These are phyloP conservation scores for Rosellinia necatrix DNA, from an alignment of 2,329 filamentous ascomycete genomes.

Conservation along the genomic window DNA sequence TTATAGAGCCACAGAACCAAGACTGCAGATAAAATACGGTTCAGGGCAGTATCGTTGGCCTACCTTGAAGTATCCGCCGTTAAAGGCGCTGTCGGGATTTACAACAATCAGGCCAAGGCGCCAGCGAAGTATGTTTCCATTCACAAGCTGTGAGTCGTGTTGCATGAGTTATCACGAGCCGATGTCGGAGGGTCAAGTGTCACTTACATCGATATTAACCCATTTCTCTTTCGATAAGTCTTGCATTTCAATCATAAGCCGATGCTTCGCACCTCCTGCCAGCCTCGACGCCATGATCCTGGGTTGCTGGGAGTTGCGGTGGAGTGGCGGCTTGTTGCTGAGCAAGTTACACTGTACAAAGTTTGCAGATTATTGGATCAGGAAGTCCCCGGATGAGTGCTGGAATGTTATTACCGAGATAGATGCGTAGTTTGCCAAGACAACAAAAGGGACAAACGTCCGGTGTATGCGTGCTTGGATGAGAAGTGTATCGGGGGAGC, in stretches of 20 bases:
- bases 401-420: conserved; percentile 4
- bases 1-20: background rate
- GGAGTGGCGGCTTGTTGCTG: background rate
- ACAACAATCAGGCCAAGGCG: conserved; percentile 87
- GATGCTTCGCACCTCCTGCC: conserved; percentile 66
- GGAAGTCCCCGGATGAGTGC: background rate
- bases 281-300: conserved; percentile 36
- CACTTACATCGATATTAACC: conserved; percentile 81
- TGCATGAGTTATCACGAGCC: conserved; percentile 5
- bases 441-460: background rate
- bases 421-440: too few relatives aligned
- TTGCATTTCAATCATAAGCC: conserved; percentile 88
- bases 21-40: too few relatives aligned
- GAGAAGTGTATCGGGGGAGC: conserved; percentile 4
- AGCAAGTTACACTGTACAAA: too few relatives aligned
- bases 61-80: conserved; percentile 87
- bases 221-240: conserved; percentile 86
- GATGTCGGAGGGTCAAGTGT: conserved; percentile 7
- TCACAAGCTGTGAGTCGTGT: conserved; percentile 61
- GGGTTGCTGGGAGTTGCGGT: conserved; percentile 1
- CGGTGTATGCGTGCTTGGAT: background rate
- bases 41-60: conserved; percentile 25
- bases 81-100: conserved; percentile 88
- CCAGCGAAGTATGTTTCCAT: conserved; percentile 88
- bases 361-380: too few relatives aligned